These are phyloP conservation scores for Syzygium syzygioides DNA, from an alignment of 441 rosid genomes.

Conservation along the genomic window DNA sequence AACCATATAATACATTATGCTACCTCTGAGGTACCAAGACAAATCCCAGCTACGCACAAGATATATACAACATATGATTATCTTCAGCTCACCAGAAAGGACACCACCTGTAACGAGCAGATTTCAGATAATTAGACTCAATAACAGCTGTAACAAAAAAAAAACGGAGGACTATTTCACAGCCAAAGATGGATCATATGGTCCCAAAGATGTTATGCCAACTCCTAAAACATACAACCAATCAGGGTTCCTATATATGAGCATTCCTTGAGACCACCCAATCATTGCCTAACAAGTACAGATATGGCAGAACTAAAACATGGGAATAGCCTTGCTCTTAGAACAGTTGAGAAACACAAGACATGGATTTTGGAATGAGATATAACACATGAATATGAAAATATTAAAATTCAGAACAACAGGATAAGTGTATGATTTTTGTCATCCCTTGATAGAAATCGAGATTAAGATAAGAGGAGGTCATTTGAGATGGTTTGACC, in stretches of 20 bases:
- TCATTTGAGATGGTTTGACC: not conserved
- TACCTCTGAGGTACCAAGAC: not conserved
- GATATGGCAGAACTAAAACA: not conserved
- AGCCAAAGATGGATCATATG: not conserved
- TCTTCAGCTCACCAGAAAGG: constrained; percentile 75
- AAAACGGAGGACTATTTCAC: not conserved
- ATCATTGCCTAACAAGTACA: not conserved
- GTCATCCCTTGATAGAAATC: not conserved
- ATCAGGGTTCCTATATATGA: not conserved
- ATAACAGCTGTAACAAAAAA: not conserved
- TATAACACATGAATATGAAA: not conserved
- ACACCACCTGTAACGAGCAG: constrained; percentile 69
- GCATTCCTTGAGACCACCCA: not conserved
- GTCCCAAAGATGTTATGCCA: not conserved
- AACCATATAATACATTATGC: not conserved
- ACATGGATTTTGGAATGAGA: not conserved
- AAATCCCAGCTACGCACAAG: constrained; percentile 11
- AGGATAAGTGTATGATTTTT: not conserved
- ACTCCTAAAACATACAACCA: not conserved
- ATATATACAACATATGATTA: not conserved
- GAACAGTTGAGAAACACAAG: not conserved
- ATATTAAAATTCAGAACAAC: not conserved
- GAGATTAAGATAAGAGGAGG: not conserved
- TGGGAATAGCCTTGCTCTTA: not conserved
- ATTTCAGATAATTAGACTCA: not conserved